Percentiles rank a stretch among this genome's conserved stretches.
phyloP scores from a whole-genome alignment of 176 grass and related monocot genomes.

The Ensete glaucum region DNA sequence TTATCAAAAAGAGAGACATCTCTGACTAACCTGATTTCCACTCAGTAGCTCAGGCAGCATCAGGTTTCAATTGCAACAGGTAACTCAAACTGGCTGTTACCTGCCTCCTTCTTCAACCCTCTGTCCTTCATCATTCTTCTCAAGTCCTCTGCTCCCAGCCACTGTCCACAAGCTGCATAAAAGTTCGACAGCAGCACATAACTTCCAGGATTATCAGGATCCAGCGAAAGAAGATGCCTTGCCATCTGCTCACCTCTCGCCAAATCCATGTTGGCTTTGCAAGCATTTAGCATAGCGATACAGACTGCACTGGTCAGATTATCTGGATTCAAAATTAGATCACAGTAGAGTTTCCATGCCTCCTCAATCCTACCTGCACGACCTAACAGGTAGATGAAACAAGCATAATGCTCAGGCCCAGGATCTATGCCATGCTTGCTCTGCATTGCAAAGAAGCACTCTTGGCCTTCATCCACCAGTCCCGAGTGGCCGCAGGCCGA shows the following conservation, averaged over 20 bases:
- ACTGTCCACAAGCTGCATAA: constrained; percentile 28
- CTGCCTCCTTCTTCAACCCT: constrained; percentile 46
- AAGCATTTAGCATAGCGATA: constrained; percentile 47
- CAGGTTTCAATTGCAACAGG: neutral
- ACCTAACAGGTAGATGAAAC: constrained; percentile 47
- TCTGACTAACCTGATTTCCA: neutral
- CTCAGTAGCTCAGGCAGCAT: neutral
- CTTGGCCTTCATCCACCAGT: constrained; percentile 40
- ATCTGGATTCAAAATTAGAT: constrained; percentile 11
- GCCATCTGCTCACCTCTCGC: constrained; percentile 39
- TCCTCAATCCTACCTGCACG: constrained; percentile 43
- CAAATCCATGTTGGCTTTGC: constrained; percentile 39
- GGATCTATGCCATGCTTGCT: constrained; percentile 40
- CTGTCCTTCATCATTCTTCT: constrained; percentile 34
- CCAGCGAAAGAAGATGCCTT: constrained; percentile 29
- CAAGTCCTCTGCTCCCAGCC: constrained; percentile 31
- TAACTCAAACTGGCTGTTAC: constrained; percentile 27
- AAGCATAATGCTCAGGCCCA: constrained; percentile 37
- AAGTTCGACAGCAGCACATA: constrained; percentile 53
- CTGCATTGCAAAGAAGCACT: constrained; percentile 39
- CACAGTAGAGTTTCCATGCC: constrained; percentile 53
- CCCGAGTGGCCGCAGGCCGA: constrained; percentile 53
- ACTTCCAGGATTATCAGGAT: constrained; percentile 32
- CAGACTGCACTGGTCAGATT: constrained; percentile 29
- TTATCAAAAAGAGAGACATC: neutral